These are phyloP conservation scores for Monosporascus ibericus DNA, from an alignment of 2,329 filamentous ascomycete genomes.

Conservation along the genomic window DNA sequence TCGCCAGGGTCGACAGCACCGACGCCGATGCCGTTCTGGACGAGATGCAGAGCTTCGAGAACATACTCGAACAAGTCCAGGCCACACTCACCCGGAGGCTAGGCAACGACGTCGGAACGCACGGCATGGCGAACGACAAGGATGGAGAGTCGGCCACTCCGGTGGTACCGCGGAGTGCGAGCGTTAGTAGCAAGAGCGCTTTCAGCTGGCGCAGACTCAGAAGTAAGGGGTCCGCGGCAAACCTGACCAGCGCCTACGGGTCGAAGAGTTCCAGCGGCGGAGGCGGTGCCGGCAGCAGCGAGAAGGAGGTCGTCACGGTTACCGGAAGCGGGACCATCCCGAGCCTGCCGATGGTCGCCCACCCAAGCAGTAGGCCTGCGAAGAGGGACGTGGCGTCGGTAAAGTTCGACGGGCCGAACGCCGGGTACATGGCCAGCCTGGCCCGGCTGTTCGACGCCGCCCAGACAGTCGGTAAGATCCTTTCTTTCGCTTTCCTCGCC, in stretches of 20 bases:
- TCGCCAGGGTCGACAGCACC: constrained; percentile 76
- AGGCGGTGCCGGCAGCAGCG: constrained; percentile 25
- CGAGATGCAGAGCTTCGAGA: constrained; percentile 87
- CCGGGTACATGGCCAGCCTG: constrained; percentile 84
- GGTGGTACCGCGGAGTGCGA: constrained; percentile 48
- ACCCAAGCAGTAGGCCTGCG: constrained; percentile 59
- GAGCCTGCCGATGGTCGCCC: constrained; percentile 69
- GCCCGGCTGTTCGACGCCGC: constrained; percentile 89
- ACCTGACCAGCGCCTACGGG: constrained; percentile 46
- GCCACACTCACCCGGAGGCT: constrained; percentile 71
- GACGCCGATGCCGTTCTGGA: constrained; percentile 90
- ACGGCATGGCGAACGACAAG: constrained; percentile 48
- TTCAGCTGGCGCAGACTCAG: constrained; percentile 87
- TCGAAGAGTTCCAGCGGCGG: constrained; percentile 34
- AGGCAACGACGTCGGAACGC: constrained; percentile 86
- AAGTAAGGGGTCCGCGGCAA: constrained; percentile 76
- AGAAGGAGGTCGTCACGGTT: constrained; percentile 37
- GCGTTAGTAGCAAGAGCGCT: constrained; percentile 67
- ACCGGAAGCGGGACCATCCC: constrained; percentile 49
- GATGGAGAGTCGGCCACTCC: constrained; percentile 24
- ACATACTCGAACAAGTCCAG: constrained; percentile 81
- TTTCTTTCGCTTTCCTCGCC: neutral
- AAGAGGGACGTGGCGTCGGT: constrained; percentile 65
- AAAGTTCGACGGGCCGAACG: constrained; percentile 76
- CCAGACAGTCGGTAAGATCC: constrained; percentile 75